Percentiles rank a stretch among this genome's conserved stretches.
Conservation (phyloP, 176 grass and related monocot genomes). For the Paspalum notatum region DNA sequence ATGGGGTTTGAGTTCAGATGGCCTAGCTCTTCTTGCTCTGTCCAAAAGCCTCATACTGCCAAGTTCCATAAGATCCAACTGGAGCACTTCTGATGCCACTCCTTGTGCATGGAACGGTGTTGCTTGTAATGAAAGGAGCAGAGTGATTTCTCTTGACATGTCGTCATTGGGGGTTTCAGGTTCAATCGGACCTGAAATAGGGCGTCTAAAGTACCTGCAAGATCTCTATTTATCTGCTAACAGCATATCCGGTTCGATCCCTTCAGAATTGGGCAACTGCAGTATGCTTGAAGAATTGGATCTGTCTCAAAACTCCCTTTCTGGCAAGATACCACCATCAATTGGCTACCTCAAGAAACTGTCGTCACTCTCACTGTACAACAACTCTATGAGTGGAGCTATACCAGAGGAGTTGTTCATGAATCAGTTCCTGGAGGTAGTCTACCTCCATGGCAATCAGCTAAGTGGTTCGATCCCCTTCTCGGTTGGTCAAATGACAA, state of each 20-base stretch:
- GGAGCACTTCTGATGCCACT: slow-evolving; percentile 57
- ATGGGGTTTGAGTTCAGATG: slow-evolving; percentile 63
- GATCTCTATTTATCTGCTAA: slow-evolving; percentile 38
- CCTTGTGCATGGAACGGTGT: slow-evolving; percentile 71
- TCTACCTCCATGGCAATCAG: slow-evolving; percentile 58
- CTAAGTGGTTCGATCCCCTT: slow-evolving; percentile 61
- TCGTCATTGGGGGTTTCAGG: slow-evolving; percentile 49
- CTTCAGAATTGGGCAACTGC: slow-evolving; percentile 66
- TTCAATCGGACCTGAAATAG: slow-evolving; percentile 57
- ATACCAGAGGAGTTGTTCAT: slow-evolving; percentile 66
- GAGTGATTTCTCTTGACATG: slow-evolving; percentile 56
- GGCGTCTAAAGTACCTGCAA: slow-evolving; percentile 37
- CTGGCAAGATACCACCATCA: slow-evolving; percentile 65
- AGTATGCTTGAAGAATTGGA: slow-evolving; percentile 56
- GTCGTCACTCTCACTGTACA: slow-evolving; percentile 37
- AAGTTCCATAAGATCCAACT: slow-evolving; percentile 38
- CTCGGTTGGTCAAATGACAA: slow-evolving; percentile 45
- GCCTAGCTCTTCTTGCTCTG: slow-evolving; percentile 55
- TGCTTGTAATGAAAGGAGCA: slow-evolving; percentile 38
- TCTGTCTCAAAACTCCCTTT: slow-evolving; percentile 59
- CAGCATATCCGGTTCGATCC: slow-evolving; percentile 58
- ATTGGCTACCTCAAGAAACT: slow-evolving; percentile 57
- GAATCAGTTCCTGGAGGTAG: slow-evolving; percentile 37
- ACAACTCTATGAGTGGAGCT: slow-evolving; percentile 51
- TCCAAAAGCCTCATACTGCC: slow-evolving; percentile 57